Evolutionary conservation across 2,329 filamentous ascomycete species (phyloP).

Genomic region (Colletotrichum sp.): DNA sequence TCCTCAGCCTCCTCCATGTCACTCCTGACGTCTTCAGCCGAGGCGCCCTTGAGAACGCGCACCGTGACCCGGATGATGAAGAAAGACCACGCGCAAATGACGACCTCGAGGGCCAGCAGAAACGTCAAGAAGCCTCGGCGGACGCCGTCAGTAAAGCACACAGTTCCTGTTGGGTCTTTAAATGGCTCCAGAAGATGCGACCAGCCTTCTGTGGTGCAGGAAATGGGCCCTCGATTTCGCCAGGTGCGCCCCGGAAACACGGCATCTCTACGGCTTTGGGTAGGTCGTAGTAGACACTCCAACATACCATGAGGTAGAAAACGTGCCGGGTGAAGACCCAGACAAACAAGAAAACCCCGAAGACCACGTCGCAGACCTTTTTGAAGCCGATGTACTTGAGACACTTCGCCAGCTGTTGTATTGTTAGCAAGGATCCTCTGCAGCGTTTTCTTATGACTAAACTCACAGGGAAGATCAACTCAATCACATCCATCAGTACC

Average conservation of each 20-base stretch:
- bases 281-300: not conserved
- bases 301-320: not conserved
- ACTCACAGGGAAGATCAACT: not conserved
- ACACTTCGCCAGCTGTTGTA: not conserved
- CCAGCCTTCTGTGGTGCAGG: not conserved
- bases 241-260: not conserved
- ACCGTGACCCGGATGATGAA: not conserved
- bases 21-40: not conserved
- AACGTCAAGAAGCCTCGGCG: not conserved
- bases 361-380: not conserved
- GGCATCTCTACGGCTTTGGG: not conserved
- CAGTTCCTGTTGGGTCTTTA: not conserved
- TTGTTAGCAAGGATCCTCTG: not conserved
- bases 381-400: not conserved
- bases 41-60: not conserved
- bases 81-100: not conserved
- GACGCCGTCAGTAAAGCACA: not conserved
- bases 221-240: not conserved
- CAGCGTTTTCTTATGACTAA: not conserved
- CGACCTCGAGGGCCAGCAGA: not conserved
- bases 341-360: not conserved
- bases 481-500: not conserved
- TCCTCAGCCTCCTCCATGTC: not conserved
- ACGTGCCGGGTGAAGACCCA: not conserved
- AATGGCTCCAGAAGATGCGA: not conserved